These are phyloP conservation scores for Dothidotthia symphoricarpi DNA, from an alignment of 2,329 filamentous ascomycete species.

Conservation along the genomic window DNA sequence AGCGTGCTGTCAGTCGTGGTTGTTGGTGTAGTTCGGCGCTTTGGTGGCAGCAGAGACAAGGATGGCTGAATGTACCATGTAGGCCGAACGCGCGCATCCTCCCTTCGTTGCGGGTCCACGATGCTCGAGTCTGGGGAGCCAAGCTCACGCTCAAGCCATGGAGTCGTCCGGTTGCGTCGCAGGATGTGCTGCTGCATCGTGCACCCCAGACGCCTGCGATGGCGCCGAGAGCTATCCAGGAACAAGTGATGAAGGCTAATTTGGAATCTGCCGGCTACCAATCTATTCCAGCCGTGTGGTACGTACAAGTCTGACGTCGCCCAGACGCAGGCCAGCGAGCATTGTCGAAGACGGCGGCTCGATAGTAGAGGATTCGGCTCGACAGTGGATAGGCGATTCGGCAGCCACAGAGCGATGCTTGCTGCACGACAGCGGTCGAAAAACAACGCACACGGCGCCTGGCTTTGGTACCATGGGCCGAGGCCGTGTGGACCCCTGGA, in stretches of 20 bases:
- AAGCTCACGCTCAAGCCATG: conserved; percentile 4
- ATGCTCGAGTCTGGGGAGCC: conserved; percentile 26
- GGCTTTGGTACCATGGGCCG: conserved; percentile 10
- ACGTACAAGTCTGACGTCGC: conserved; percentile 9
- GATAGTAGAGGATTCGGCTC: conserved; percentile 1
- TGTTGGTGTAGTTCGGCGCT: conserved; percentile 25
- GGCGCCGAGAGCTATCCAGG: conserved; percentile 12
- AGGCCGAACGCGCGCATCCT: conserved; percentile 23
- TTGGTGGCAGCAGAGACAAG: conserved; percentile 14
- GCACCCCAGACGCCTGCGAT: conserved; percentile 9
- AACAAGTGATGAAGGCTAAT: conserved; percentile 19
- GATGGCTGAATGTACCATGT: conserved; percentile 18
- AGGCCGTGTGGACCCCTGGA: conserved; percentile 9
- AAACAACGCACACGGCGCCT: conserved; percentile 5
- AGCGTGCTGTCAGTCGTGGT: conserved; percentile 21
- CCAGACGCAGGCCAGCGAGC: conserved; percentile 6
- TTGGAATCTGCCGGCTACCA: conserved; percentile 13
- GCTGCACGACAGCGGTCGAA: conserved; percentile 1
- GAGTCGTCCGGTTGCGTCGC: conserved; percentile 3
- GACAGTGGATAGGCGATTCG: not conserved
- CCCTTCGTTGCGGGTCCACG: conserved; percentile 20
- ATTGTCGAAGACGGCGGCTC: conserved; percentile 7
- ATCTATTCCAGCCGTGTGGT: conserved; percentile 13
- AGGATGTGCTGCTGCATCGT: conserved; percentile 6
- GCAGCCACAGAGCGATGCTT: not conserved